A percentile compares a stretch with the other conserved stretches of the same genome.
These are phyloP conservation scores for Eimeria nieschulzi DNA, from an alignment of 169 alveolate species.

Conservation along the genomic window DNA sequence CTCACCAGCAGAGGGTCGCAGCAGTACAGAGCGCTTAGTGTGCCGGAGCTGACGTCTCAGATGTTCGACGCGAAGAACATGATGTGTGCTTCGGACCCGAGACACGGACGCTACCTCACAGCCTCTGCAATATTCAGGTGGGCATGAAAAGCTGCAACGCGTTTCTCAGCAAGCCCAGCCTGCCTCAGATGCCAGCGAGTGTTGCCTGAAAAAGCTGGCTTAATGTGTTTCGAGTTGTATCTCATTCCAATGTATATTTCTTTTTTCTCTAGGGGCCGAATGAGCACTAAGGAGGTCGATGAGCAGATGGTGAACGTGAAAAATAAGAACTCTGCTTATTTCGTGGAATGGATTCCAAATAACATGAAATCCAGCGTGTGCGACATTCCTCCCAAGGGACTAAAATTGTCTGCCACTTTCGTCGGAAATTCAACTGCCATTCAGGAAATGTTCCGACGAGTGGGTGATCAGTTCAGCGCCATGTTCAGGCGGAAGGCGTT, in stretches of 20 bases:
- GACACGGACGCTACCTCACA: constrained; percentile 98
- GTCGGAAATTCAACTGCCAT: constrained; percentile 98
- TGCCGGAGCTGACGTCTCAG: constrained; percentile 99
- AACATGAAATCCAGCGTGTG: constrained; percentile 97
- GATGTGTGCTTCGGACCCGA: constrained; percentile 99
- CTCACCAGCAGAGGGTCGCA: constrained; percentile 98
- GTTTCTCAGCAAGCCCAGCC: too few relatives aligned
- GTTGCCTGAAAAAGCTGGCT: too few relatives aligned
- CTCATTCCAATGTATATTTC: too few relatives aligned
- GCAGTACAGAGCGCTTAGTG: constrained; percentile 98
- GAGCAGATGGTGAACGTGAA: constrained; percentile 98
- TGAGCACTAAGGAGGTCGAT: constrained; percentile 99
- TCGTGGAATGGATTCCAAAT: constrained; percentile 99
- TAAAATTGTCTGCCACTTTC: constrained; percentile 97
- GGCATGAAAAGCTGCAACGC: neutral
- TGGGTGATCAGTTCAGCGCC: constrained; percentile 97
- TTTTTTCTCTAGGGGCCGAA: constrained; percentile 90
- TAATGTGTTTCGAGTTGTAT: too few relatives aligned
- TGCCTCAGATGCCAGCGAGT: too few relatives aligned
- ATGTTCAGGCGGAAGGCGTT: constrained; percentile 98
- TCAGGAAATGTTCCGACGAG: constrained; percentile 97
- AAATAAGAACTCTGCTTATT: constrained; percentile 97
- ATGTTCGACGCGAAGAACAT: constrained; percentile 99
- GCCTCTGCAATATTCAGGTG: constrained; percentile 98
- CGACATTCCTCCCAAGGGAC: constrained; percentile 98